Evolutionary conservation across 129 eudicot species (phyloP).

Genomic region (Flaveria robusta): DNA sequence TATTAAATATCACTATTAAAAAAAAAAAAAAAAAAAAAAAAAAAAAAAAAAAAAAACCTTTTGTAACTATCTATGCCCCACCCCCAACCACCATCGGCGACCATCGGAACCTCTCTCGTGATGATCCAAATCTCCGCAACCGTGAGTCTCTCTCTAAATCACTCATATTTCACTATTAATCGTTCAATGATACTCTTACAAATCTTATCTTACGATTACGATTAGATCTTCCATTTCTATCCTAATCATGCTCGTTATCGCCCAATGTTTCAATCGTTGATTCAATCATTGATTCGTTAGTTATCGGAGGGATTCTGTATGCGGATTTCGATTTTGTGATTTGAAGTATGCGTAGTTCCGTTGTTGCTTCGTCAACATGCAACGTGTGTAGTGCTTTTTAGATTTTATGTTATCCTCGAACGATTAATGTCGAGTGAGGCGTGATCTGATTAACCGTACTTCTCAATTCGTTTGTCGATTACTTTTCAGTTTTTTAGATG

Average conservation of each 20-base stretch:
- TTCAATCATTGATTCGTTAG: constrained; percentile 17
- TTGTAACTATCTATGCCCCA: constrained; percentile 2
- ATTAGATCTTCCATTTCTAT: background rate
- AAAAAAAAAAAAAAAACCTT: too few relatives aligned
- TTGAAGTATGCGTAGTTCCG: constrained; percentile 7
- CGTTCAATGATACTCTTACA: constrained; percentile 3
- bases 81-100: constrained; percentile 33
- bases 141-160: constrained; percentile 21
- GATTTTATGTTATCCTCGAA: background rate
- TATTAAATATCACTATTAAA: too few relatives aligned
- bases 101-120: constrained; percentile 25
- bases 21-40: too few relatives aligned
- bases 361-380: constrained; percentile 24
- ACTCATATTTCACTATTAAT: background rate
- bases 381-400: constrained; percentile 7
- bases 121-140: constrained; percentile 19
- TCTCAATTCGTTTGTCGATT: background rate
- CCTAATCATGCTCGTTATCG: constrained; percentile 5
- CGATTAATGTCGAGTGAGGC: constrained; percentile 23
- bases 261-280: background rate
- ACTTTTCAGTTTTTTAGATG: background rate
- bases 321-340: constrained; percentile 5
- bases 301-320: constrained; percentile 13
- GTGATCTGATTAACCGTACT: constrained; percentile 1
- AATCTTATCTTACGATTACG: background rate